phyloP scores from a whole-genome alignment of 2,329 filamentous ascomycete species.

The Aspergillus tubingensis region DNA sequence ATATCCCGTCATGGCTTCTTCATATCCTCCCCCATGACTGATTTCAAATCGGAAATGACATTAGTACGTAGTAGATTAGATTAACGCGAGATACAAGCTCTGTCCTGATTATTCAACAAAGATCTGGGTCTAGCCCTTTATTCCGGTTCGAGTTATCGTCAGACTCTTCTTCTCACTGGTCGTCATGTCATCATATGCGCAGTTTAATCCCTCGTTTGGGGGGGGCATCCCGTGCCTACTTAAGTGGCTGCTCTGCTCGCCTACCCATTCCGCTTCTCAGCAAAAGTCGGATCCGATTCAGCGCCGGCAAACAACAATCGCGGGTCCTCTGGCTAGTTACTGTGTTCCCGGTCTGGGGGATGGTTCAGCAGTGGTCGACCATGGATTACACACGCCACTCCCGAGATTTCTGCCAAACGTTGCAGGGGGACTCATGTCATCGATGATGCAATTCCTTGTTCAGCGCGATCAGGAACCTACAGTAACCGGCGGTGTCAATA shows the following conservation, averaged over 20 bases:
- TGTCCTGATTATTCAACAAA: neutral
- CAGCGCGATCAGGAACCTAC: neutral
- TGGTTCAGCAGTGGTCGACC: neutral
- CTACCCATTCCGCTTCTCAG: neutral
- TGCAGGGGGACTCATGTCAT: slow-evolving; percentile 1
- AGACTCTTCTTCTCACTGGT: neutral
- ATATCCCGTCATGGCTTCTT: slow-evolving; percentile 1
- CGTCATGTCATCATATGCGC: neutral
- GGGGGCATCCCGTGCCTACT: neutral
- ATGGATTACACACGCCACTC: slow-evolving; percentile 7
- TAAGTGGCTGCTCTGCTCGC: neutral
- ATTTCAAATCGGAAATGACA: neutral
- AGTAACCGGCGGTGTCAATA: neutral
- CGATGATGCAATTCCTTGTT: slow-evolving; percentile 5
- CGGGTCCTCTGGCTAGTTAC: neutral
- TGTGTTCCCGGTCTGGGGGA: neutral
- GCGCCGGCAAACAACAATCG: neutral
- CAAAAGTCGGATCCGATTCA: neutral
- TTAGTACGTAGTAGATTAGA: neutral
- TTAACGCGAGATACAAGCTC: neutral
- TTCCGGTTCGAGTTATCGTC: neutral
- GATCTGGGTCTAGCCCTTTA: neutral
- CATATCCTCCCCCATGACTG: neutral
- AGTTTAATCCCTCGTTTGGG: neutral
- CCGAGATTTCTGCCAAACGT: neutral